Percentiles rank a stretch among this genome's conserved stretches.
These are phyloP conservation scores for Raphanus sativus DNA, from an alignment of 345 rosid genomes.

Conservation along the genomic window DNA sequence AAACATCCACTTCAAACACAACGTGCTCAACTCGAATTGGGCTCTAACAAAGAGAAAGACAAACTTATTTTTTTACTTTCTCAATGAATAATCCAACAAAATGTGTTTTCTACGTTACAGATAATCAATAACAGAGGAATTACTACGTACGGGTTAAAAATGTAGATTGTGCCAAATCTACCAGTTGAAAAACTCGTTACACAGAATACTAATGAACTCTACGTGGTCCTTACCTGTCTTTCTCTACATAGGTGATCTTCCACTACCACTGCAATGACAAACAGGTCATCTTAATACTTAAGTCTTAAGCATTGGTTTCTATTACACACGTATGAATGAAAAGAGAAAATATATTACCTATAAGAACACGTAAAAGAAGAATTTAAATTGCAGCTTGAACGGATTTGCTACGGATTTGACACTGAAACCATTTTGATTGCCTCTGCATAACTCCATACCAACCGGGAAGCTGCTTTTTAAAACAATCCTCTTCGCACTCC, in stretches of 20 bases:
- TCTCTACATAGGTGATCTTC: constrained; percentile 30
- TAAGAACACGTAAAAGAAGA: constrained; percentile 54
- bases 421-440: constrained; percentile 73
- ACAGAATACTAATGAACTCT: background rate
- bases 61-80: background rate
- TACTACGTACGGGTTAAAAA: constrained; percentile 29
- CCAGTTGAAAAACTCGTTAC: background rate
- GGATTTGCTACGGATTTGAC: constrained; percentile 70
- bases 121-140: constrained; percentile 9
- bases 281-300: background rate
- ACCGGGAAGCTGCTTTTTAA: constrained; percentile 69
- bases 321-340: background rate
- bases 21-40: background rate
- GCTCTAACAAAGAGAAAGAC: background rate
- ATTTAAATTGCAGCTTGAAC: constrained; percentile 50
- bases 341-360: constrained; percentile 34
- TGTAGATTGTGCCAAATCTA: no score
- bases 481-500: constrained; percentile 65
- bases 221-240: background rate
- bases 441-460: constrained; percentile 85
- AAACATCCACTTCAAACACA: background rate
- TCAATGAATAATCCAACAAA: background rate
- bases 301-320: background rate
- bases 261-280: constrained; percentile 32
- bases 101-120: constrained; percentile 11